Conservation (phyloP, 2,329 filamentous ascomycete species). For the Penicillium sp. region DNA sequence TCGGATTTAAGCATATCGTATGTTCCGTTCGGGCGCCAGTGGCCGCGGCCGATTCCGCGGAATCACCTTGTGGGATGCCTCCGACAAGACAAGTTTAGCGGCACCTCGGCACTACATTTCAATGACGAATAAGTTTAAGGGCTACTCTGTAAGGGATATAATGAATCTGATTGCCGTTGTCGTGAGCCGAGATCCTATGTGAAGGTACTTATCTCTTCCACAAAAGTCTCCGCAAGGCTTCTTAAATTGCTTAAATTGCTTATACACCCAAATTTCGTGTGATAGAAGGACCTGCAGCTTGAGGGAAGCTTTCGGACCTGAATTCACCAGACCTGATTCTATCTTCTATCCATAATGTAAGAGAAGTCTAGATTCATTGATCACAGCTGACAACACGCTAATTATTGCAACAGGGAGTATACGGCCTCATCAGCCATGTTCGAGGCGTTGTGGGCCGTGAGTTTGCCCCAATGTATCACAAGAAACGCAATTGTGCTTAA, state of each 20-base stretch:
- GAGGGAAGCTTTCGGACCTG: neutral
- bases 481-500: neutral
- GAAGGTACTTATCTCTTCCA: neutral
- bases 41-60: neutral
- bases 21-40: neutral
- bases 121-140: neutral
- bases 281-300: neutral
- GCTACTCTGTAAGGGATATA: neutral
- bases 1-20: neutral
- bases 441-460: neutral
- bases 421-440: neutral
- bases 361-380: neutral
- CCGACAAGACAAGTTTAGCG: neutral
- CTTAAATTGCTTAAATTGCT: neutral
- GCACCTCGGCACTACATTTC: neutral
- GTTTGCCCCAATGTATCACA: neutral
- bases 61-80: neutral
- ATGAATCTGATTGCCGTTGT: neutral
- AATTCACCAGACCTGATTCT: neutral
- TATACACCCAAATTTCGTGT: neutral
- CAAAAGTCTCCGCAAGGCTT: neutral
- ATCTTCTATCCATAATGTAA: neutral
- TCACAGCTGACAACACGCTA: neutral
- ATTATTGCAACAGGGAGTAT: neutral
- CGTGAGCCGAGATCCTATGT: neutral